These are phyloP conservation scores for Aspergillus cristatus DNA, from an alignment of 495 filamentous ascomycete genomes.

Conservation along the genomic window DNA sequence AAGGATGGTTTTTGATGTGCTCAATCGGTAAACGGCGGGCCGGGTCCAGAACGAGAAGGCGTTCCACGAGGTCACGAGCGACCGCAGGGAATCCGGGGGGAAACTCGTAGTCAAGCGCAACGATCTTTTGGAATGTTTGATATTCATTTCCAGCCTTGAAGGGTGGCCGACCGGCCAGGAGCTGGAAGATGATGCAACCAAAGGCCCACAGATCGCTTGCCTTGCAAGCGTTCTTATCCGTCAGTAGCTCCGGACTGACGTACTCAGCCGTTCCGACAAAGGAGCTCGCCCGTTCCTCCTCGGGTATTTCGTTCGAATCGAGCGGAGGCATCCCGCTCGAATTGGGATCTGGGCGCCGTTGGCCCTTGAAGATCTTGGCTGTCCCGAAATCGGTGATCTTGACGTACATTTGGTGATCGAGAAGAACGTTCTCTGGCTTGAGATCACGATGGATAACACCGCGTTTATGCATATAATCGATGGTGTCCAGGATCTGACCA, in stretches of 20 bases:
- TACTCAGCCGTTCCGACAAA: conserved; percentile 99
- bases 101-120: conserved; percentile 87
- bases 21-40: conserved; percentile 82
- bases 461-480: conserved; percentile 95
- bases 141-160: conserved; percentile 99
- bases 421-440: conserved; percentile 93
- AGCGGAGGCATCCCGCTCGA: conserved; percentile 35
- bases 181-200: conserved; percentile 98
- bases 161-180: conserved; percentile 84
- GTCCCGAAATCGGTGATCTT: conserved; percentile 99
- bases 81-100: conserved; percentile 81
- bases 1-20: conserved; percentile 94
- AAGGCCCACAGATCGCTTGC: conserved; percentile 98
- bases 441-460: conserved; percentile 96
- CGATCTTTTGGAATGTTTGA: conserved; percentile 96
- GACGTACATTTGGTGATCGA: conserved; percentile 92
- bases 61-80: conserved; percentile 85
- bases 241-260: conserved; percentile 91
- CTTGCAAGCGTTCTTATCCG: conserved; percentile 94
- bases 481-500: conserved; percentile 91
- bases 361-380: conserved; percentile 77
- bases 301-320: conserved; percentile 46
- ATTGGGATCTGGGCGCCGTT: conserved; percentile 40
- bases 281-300: conserved; percentile 72
- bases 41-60: conserved; percentile 86